These are phyloP conservation scores for Lentinula detonsa DNA, from an alignment of 768 basidiomycete species.

Conservation along the genomic window DNA sequence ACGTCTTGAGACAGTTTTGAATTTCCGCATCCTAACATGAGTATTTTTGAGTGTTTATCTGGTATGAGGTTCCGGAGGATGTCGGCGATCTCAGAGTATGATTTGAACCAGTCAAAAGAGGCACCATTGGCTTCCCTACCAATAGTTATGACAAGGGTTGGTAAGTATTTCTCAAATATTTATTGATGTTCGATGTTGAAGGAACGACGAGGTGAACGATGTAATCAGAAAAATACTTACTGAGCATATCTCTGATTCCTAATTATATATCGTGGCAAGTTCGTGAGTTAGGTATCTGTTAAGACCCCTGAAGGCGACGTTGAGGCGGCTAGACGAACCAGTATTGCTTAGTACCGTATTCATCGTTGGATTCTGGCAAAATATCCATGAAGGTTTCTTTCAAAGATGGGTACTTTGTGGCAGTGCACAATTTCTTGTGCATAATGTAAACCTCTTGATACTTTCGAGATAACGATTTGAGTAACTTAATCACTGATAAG, in stretches of 20 bases:
- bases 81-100: conserved; percentile 64
- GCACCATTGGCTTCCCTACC: conserved; percentile 51
- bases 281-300: background rate
- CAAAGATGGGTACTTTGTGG: background rate
- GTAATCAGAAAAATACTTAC: conserved; percentile 28
- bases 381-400: conserved; percentile 13
- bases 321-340: conserved; percentile 39
- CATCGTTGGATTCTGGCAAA: conserved; percentile 60
- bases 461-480: no score
- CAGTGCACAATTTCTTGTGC: background rate
- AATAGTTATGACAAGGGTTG: background rate
- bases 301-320: background rate
- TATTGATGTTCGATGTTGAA: no score
- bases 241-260: conserved; percentile 70
- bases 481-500: no score
- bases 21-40: conserved; percentile 85
- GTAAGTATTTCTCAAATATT: no score
- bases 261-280: background rate
- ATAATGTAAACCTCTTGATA: no score
- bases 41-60: conserved; percentile 49
- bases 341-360: conserved; percentile 63
- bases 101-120: conserved; percentile 85
- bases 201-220: no score
- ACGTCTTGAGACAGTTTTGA: conserved; percentile 78
- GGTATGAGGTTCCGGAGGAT: conserved; percentile 60